A percentile compares a stretch with the other conserved stretches of the same genome.
Evolutionary conservation across 805 yeast species (phyloP).

Genomic region (Torulaspora maleeae): DNA sequence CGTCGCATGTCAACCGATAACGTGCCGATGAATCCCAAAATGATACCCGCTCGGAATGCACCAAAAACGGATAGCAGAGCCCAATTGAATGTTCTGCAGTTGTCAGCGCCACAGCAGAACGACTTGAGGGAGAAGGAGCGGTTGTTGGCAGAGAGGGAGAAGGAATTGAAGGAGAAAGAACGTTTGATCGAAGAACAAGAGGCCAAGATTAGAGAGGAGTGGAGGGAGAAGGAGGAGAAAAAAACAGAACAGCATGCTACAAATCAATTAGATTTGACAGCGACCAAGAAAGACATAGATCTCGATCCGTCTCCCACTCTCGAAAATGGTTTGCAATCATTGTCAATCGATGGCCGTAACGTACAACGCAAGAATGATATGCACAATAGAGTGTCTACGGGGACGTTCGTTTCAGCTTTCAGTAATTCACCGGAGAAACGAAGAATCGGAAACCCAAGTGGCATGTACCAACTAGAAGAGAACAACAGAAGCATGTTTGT

Average conservation of each 20-base stretch:
- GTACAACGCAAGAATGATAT: neutral
- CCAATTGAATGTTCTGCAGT: conserved; percentile 24
- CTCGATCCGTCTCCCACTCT: conserved; percentile 22
- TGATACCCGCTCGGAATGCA: no score
- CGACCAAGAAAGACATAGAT: conserved; percentile 10
- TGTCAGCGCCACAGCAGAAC: conserved; percentile 28
- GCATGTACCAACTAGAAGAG: conserved; percentile 28
- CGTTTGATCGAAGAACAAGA: conserved; percentile 11
- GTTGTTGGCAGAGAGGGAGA: conserved; percentile 12
- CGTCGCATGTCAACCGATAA: neutral
- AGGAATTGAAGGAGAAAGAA: conserved; percentile 12
- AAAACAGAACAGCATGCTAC: conserved; percentile 5
- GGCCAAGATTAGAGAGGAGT: conserved; percentile 5
- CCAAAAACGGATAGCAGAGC: neutral
- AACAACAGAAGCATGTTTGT: conserved; percentile 27
- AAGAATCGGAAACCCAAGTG: conserved; percentile 22
- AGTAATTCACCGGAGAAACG: conserved; percentile 26
- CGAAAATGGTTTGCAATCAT: conserved; percentile 20
- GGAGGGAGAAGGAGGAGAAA: conserved; percentile 6
- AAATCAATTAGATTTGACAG: conserved; percentile 4
- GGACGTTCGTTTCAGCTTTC: conserved; percentile 24
- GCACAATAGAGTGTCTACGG: conserved; percentile 20
- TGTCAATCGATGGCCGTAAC: conserved; percentile 11
- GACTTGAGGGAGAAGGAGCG: conserved; percentile 17
- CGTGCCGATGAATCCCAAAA: neutral